Conservation (phyloP, 2,329 filamentous ascomycete species). For the Diaporthe ampelina region DNA sequence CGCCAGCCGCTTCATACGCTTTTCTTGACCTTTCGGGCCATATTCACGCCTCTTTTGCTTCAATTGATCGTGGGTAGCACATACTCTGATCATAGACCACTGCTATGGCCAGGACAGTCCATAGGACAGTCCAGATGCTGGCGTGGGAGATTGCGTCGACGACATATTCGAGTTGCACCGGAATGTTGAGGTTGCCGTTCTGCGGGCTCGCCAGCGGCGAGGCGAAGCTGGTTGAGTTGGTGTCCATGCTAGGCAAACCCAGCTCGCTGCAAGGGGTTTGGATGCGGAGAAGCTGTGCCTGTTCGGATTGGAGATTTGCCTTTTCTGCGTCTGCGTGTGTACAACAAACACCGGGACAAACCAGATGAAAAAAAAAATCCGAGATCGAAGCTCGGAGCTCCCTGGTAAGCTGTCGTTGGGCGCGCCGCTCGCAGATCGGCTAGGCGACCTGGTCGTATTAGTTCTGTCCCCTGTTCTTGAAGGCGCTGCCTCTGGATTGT, state of each 20-base stretch:
- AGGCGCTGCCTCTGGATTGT: conserved; percentile 21
- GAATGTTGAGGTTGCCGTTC: conserved; percentile 62
- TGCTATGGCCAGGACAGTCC: conserved; percentile 78
- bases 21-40: background rate
- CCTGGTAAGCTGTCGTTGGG: background rate
- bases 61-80: conserved; percentile 51
- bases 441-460: background rate
- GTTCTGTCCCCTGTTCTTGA: background rate
- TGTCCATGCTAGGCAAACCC: conserved; percentile 58
- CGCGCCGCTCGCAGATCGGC: conserved; percentile 1
- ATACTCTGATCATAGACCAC: conserved; percentile 92
- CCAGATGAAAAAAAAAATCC: background rate
- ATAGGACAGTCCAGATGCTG: conserved; percentile 72
- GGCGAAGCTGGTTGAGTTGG: conserved; percentile 75
- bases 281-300: conserved; percentile 30
- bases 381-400: conserved; percentile 11
- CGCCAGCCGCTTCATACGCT: no score
- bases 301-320: conserved; percentile 25
- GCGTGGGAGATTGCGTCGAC: conserved; percentile 70
- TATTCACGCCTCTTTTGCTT: background rate
- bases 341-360: background rate
- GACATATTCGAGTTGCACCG: conserved; percentile 68
- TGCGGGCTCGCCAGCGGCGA: conserved; percentile 77
- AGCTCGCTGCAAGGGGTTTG: conserved; percentile 17
- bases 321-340: conserved; percentile 6